Evolutionary conservation across 2,329 filamentous ascomycete species (phyloP).

Genomic region (Cryphonectria radicalis): DNA sequence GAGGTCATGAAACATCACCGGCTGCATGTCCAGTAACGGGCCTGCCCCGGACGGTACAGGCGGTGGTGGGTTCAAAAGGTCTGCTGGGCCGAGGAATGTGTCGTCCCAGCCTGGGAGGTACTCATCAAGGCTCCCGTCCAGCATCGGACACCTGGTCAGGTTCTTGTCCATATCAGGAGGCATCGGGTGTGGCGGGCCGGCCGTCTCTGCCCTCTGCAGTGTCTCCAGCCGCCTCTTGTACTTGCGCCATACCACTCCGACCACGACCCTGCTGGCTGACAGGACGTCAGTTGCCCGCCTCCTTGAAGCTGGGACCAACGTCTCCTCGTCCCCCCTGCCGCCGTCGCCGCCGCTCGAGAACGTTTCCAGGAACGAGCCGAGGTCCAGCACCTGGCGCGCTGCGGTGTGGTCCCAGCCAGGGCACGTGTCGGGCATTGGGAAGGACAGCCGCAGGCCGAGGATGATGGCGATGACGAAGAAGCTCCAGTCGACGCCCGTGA

Average conservation of each 20-base stretch:
- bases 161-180: slow-evolving; percentile 32
- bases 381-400: slow-evolving; percentile 45
- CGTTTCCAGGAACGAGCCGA: slow-evolving; percentile 45
- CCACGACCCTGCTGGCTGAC: slow-evolving; percentile 50
- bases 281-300: slow-evolving; percentile 43
- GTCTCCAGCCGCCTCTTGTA: slow-evolving; percentile 47
- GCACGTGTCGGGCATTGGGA: slow-evolving; percentile 44
- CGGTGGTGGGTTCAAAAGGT: neutral
- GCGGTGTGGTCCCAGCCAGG: slow-evolving; percentile 43
- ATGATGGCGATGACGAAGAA: slow-evolving; percentile 48
- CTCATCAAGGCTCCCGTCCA: slow-evolving; percentile 54
- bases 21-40: slow-evolving; percentile 29
- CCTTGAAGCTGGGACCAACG: slow-evolving; percentile 30
- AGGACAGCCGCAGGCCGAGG: slow-evolving; percentile 51
- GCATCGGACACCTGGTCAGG: slow-evolving; percentile 50
- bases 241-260: slow-evolving; percentile 51
- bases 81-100: slow-evolving; percentile 33
- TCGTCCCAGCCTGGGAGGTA: slow-evolving; percentile 53
- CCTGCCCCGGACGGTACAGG: slow-evolving; percentile 21
- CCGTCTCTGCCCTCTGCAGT: slow-evolving; percentile 32
- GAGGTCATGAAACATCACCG: slow-evolving; percentile 45
- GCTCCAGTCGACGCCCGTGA: slow-evolving; percentile 49
- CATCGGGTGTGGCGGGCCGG: slow-evolving; percentile 17
- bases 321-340: slow-evolving; percentile 22
- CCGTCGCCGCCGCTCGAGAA: slow-evolving; percentile 36